Conservation (phyloP, 2,329 filamentous ascomycete genomes). For the Trichoderma cornu-damae region DNA sequence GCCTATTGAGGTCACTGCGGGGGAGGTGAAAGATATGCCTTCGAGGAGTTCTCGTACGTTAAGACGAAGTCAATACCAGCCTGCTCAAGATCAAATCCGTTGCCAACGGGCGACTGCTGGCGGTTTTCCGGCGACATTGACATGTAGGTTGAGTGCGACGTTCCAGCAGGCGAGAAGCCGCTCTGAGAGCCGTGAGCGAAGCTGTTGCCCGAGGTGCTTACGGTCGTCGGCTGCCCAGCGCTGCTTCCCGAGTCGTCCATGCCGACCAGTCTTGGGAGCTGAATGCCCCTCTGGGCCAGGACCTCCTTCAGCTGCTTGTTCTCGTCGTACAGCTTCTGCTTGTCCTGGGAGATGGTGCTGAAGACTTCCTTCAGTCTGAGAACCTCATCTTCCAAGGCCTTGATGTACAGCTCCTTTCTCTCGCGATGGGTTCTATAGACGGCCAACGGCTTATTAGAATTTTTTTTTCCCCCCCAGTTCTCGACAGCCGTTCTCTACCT, state of each 20-base stretch:
- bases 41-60: conserved; percentile 68
- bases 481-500: too few relatives aligned
- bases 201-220: conserved; percentile 56
- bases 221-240: conserved; percentile 43
- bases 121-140: conserved; percentile 33
- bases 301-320: conserved; percentile 66
- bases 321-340: conserved; percentile 70
- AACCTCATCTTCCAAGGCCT: conserved; percentile 86
- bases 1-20: conserved; percentile 39
- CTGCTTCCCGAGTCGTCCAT: conserved; percentile 44
- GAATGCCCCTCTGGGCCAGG: conserved; percentile 50
- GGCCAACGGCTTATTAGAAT: background rate
- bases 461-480: too few relatives aligned
- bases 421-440: conserved; percentile 79
- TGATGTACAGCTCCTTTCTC: conserved; percentile 94
- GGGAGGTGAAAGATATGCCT: conserved; percentile 62
- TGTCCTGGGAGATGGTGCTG: conserved; percentile 67
- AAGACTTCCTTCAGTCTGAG: conserved; percentile 83
- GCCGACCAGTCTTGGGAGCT: conserved; percentile 27
- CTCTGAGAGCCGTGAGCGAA: conserved; percentile 46
- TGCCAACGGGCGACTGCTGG: conserved; percentile 30
- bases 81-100: conserved; percentile 67
- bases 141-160: conserved; percentile 40
- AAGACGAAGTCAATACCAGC: conserved; percentile 86
- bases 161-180: conserved; percentile 46